Conservation (phyloP, 1,284 basidiomycete genomes). For the Marasmius sp. region DNA sequence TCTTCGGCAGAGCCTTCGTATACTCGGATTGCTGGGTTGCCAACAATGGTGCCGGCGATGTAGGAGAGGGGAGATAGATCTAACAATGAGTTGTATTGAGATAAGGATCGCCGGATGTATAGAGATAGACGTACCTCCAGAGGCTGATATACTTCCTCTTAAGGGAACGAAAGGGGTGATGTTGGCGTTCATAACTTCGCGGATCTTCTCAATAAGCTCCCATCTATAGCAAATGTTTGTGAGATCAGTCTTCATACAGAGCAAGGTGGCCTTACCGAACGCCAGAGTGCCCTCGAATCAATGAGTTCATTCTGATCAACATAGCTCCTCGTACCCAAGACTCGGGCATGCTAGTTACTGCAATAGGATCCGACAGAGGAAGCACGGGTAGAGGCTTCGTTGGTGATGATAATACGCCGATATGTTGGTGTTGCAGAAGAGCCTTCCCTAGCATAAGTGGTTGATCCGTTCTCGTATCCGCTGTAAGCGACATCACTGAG, state of each 20-base stretch:
- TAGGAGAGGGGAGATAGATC: constrained; percentile 55
- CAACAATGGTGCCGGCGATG: constrained; percentile 54
- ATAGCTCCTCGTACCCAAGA: constrained; percentile 79
- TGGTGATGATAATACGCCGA: constrained; percentile 63
- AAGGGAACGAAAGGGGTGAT: constrained; percentile 58
- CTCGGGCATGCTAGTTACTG: constrained; percentile 77
- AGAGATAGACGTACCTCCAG: constrained; percentile 30
- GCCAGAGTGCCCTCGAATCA: constrained; percentile 60
- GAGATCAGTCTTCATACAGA: constrained; percentile 45
- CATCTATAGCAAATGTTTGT: not conserved
- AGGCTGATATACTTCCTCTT: constrained; percentile 55
- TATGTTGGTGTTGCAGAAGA: constrained; percentile 78
- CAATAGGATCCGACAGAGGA: constrained; percentile 63
- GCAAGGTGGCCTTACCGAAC: constrained; percentile 41
- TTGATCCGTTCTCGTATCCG: constrained; percentile 71
- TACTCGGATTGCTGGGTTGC: constrained; percentile 51
- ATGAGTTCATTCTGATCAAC: constrained; percentile 58
- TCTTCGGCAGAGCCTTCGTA: constrained; percentile 34
- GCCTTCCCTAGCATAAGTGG: constrained; percentile 70
- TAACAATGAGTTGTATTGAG: constrained; percentile 12
- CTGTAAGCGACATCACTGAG: constrained; percentile 24
- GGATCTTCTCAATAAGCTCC: constrained; percentile 14
- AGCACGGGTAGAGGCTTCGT: constrained; percentile 42
- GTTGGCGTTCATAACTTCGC: constrained; percentile 46
- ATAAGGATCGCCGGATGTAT: not conserved